Base-by-base conservation (phyloP, 148 eudicot genomes). In the Vaccinium corymbosum region DNA sequence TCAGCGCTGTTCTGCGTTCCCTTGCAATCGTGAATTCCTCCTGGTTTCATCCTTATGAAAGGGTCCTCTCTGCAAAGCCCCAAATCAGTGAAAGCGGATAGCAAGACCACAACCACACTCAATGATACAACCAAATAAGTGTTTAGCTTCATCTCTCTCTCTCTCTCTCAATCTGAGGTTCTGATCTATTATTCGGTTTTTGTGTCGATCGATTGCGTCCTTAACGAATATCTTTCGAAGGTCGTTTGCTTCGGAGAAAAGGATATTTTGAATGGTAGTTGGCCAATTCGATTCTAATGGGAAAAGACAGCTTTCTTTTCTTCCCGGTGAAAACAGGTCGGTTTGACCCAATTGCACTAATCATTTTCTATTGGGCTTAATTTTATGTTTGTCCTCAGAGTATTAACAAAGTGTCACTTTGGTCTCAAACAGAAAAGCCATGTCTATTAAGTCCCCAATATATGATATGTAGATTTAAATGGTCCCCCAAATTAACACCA, bases 31-130 rank as follows among this genome's bases (percentile, higher is more conserved):
- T 20, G 61, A 32, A 80, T 15, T 72, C 89, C 89, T 0, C 92
- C 90, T 12, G 89, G 72, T 86, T 89, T 89, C 85, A 91, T 82
- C 66, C 56, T 86, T 4, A 91, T 86, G 70, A 84, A 62, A 3
- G 84, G 86, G 35, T 82, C 84, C 19, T 89, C 88, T 50, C 88
- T 88, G 83, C 88, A 87, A 74, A 88, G 51, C 84, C 89, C 93
- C 83, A 89, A 56, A 46, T 87, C 85, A 29, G 64, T 83, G 50
- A 81, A 66, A 38, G 76, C 71, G 56, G 62, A 83, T 6, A 86
- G 76, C 66, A 85, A n/a, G 29, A 84, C 29, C 29, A 86, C 38
- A 16, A 59, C 55, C 35, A 83, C 25, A 53, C 29, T 20, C 53
- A 81, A 29, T 11, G 79, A 78, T 6, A 75, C 70, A 17, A 84